A percentile compares a stretch with the other conserved stretches of the same genome.
Conservation (phyloP, 1,139 yeast species). For the Hyphopichia burtonii region DNA sequence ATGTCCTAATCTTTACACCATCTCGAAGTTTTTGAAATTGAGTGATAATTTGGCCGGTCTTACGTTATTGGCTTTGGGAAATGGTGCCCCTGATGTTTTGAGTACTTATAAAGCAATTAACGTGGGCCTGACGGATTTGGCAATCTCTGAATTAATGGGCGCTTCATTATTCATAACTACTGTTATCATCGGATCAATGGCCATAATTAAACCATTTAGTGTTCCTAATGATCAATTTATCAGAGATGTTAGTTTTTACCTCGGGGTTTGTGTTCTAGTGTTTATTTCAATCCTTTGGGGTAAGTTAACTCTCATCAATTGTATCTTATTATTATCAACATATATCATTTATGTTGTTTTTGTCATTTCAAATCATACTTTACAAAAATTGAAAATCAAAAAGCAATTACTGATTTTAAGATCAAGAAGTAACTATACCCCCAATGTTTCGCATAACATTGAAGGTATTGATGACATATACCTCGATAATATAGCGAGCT, state of each 20-base stretch:
- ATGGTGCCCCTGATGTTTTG: conserved; percentile 88
- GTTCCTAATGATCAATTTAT: conserved; percentile 51
- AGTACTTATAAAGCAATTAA: conserved; percentile 81
- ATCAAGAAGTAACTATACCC: conserved; percentile 22
- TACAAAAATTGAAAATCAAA: conserved; percentile 17
- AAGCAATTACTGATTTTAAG: conserved; percentile 24
- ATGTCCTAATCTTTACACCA: conserved; percentile 68
- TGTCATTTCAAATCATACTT: conserved; percentile 31
- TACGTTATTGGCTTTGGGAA: conserved; percentile 86
- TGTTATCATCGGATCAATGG: conserved; percentile 74
- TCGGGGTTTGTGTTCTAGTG: conserved; percentile 43
- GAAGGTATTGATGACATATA: conserved; percentile 17
- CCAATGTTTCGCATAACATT: conserved; percentile 5
- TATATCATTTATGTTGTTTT: conserved; percentile 56
- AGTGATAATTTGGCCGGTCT: conserved; percentile 84
- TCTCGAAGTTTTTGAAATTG: conserved; percentile 58
- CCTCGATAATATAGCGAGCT: conserved; percentile 21
- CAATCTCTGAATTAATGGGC: conserved; percentile 85
- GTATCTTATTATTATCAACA: conserved; percentile 46
- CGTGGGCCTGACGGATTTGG: conserved; percentile 67
- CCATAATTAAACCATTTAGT: conserved; percentile 62
- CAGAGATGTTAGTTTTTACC: conserved; percentile 56
- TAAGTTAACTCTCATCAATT: conserved; percentile 41
- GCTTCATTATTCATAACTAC: conserved; percentile 79
- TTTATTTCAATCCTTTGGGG: conserved; percentile 45